These are phyloP conservation scores for Lactarius sanguifluus DNA, from an alignment of 768 basidiomycete genomes.

Conservation along the genomic window DNA sequence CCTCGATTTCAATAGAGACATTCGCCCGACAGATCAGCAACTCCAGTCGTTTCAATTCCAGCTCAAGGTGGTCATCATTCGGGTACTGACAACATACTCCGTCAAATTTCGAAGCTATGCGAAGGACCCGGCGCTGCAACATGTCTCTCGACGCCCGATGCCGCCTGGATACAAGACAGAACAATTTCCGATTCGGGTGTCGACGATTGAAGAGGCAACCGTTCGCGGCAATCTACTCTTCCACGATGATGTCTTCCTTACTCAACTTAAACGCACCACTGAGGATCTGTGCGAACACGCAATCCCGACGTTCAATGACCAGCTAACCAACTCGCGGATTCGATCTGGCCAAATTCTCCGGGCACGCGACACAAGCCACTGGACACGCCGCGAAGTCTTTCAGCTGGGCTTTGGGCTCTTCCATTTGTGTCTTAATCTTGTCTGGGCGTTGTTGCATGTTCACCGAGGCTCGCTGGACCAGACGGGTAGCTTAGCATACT, in stretches of 20 bases:
- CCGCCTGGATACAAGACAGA: background rate
- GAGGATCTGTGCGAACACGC: background rate
- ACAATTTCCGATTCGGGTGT: background rate
- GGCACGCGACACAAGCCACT: background rate
- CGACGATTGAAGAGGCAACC: background rate
- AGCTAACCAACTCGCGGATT: background rate
- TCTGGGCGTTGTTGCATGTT: background rate
- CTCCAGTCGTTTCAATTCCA: background rate
- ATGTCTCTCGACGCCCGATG: background rate
- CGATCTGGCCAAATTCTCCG: background rate
- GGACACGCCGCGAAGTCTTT: background rate
- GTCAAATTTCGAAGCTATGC: background rate
- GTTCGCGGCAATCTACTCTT: background rate
- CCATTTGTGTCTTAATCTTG: background rate
- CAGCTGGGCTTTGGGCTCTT: background rate
- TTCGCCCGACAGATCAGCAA: background rate
- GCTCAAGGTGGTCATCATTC: background rate
- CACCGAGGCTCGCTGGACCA: background rate
- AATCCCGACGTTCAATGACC: background rate
- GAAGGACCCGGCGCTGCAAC: background rate
- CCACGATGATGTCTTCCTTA: background rate
- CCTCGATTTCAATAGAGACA: background rate
- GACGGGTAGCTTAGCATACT: background rate
- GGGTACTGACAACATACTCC: background rate
- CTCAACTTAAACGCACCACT: background rate